Conservation (phyloP, 2,329 filamentous ascomycete genomes). For the Xylariomycetidae sp. region DNA sequence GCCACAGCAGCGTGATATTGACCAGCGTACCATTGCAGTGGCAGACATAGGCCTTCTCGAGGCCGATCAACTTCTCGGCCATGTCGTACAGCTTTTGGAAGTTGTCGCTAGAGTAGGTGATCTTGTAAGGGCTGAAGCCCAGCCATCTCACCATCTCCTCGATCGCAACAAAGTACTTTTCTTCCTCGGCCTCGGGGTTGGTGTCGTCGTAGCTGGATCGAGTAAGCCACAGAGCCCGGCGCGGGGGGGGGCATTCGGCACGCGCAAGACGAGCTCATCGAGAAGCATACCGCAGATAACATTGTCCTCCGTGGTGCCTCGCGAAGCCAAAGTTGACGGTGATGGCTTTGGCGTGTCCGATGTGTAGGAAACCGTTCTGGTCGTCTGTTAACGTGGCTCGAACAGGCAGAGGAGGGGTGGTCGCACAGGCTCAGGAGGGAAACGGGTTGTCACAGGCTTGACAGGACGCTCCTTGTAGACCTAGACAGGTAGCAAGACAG, state of each 20-base stretch:
- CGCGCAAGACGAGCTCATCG: not conserved
- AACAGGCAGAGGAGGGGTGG: not conserved
- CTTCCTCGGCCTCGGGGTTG: slow-evolving; percentile 89
- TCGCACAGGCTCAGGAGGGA: slow-evolving; percentile 66
- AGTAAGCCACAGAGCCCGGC: not conserved
- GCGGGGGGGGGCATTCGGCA: not conserved
- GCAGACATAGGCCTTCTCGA: slow-evolving; percentile 75
- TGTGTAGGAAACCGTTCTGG: slow-evolving; percentile 80
- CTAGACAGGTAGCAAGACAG: slow-evolving; percentile 1
- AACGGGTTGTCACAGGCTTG: slow-evolving; percentile 61
- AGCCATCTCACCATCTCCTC: slow-evolving; percentile 79
- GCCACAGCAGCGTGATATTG: not conserved
- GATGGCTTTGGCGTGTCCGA: slow-evolving; percentile 94
- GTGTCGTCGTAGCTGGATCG: slow-evolving; percentile 92
- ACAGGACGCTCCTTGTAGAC: slow-evolving; percentile 58
- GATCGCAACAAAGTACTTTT: slow-evolving; percentile 84
- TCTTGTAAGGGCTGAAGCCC: slow-evolving; percentile 67
- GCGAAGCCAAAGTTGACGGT: slow-evolving; percentile 96
- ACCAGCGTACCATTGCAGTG: slow-evolving; percentile 58
- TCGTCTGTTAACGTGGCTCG: not conserved
- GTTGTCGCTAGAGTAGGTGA: slow-evolving; percentile 87
- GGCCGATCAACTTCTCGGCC: slow-evolving; percentile 74
- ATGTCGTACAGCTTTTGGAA: slow-evolving; percentile 84
- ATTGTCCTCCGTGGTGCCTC: slow-evolving; percentile 70
- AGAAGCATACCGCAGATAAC: slow-evolving; percentile 66